A percentile compares a stretch with the other conserved stretches of the same genome.
These are phyloP conservation scores for Talaromyces piceae DNA, from an alignment of 2,329 filamentous ascomycete species.

Conservation along the genomic window DNA sequence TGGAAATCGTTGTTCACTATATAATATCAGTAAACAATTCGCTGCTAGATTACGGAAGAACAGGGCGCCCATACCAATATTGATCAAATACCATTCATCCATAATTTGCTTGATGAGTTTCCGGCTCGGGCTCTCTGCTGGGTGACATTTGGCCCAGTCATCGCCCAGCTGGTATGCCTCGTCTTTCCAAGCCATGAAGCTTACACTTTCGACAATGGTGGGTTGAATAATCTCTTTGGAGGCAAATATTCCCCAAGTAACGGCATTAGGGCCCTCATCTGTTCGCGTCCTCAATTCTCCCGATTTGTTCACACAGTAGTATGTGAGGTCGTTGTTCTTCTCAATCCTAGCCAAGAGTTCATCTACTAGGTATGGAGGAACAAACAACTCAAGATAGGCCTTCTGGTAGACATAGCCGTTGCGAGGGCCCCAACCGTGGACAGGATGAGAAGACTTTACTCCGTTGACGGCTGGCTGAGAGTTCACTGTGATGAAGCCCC, in stretches of 20 bases:
- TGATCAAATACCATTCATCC: slow-evolving; percentile 87
- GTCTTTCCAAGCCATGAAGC: slow-evolving; percentile 97
- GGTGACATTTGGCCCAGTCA: slow-evolving; percentile 91
- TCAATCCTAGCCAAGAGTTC: slow-evolving; percentile 74
- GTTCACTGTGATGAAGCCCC: slow-evolving; percentile 90
- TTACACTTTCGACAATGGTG: slow-evolving; percentile 97
- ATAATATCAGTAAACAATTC: slow-evolving; percentile 16
- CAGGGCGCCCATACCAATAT: slow-evolving; percentile 66
- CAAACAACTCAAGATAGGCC: slow-evolving; percentile 86
- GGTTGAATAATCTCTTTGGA: slow-evolving; percentile 99
- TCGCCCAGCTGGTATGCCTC: slow-evolving; percentile 88
- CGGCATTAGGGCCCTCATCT: slow-evolving; percentile 81
- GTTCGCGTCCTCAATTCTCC: slow-evolving; percentile 81
- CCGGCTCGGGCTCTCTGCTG: slow-evolving; percentile 66
- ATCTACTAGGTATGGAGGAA: slow-evolving; percentile 70
- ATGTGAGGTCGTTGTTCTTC: slow-evolving; percentile 73
- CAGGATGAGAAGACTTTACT: slow-evolving; percentile 74
- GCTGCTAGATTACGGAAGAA: slow-evolving; percentile 3
- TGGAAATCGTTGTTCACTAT: slow-evolving; percentile 97
- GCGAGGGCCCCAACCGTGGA: slow-evolving; percentile 88
- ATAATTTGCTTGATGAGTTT: slow-evolving; percentile 75
- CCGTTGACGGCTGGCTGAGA: slow-evolving; percentile 94
- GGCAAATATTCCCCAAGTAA: slow-evolving; percentile 98
- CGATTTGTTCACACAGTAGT: slow-evolving; percentile 82
- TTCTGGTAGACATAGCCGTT: slow-evolving; percentile 99